These are phyloP conservation scores for Closterium sp. DNA, from an alignment of 139 green algal species.

Conservation along the genomic window DNA sequence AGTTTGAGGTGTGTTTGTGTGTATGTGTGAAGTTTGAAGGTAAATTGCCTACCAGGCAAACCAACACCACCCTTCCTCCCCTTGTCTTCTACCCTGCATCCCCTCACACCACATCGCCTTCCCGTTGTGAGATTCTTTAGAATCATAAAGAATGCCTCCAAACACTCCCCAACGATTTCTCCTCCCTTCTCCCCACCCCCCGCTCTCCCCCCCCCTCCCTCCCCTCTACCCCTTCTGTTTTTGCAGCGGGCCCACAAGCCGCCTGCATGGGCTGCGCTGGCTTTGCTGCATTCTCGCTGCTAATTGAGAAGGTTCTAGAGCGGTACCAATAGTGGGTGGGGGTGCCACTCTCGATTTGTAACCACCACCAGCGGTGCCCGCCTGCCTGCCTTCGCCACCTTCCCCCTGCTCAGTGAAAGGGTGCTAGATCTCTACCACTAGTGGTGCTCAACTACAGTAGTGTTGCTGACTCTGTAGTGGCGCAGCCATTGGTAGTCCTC, in stretches of 20 bases:
- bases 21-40: no score
- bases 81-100: not conserved
- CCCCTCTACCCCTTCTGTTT: not conserved
- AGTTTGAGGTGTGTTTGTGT: no score
- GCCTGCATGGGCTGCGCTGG: slow-evolving; percentile 23
- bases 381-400: slow-evolving; percentile 18
- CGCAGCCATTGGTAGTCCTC: no score
- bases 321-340: not conserved
- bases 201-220: not conserved
- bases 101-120: not conserved
- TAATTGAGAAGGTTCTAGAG: slow-evolving; percentile 35
- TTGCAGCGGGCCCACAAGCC: slow-evolving; percentile 29
- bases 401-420: slow-evolving; percentile 15
- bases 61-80: slow-evolving; percentile 67
- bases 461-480: no score
- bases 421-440: slow-evolving; percentile 10
- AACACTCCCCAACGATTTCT: not conserved
- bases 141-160: no score
- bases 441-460: no score
- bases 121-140: no score
- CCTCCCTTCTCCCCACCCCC: not conserved
- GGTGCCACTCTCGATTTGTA: no score
- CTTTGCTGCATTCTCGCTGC: slow-evolving; percentile 26
- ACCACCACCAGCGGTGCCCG: no score
- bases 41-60: no score